Conservation (phyloP, 495 filamentous ascomycete genomes). For the Trichoderma reesei region DNA sequence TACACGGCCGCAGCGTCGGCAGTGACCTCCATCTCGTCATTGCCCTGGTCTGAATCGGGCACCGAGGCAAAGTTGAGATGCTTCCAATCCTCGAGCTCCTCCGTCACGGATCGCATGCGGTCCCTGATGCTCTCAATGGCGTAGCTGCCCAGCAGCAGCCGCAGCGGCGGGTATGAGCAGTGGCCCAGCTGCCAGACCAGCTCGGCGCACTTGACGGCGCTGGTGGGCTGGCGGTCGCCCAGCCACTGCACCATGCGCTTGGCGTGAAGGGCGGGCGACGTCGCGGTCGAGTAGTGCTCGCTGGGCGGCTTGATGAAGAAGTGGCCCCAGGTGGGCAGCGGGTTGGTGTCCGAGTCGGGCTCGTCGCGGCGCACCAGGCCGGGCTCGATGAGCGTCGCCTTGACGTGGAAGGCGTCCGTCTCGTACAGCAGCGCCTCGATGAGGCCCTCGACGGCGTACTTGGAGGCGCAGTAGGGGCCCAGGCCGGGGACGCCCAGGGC, state of each 20-base stretch:
- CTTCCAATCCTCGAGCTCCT: conserved; percentile 92
- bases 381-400: conserved; percentile 85
- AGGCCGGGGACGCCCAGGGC: conserved; percentile 84
- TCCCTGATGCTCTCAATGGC: conserved; percentile 93
- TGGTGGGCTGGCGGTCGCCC: conserved; percentile 81
- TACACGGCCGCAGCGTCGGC: neutral
- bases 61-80: conserved; percentile 48
- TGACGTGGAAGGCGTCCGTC: conserved; percentile 81
- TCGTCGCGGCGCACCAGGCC: conserved; percentile 77
- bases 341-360: conserved; percentile 38
- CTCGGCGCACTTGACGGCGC: conserved; percentile 88
- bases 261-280: conserved; percentile 77
- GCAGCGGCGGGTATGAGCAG: conserved; percentile 78
- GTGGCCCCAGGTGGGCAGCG: conserved; percentile 73
- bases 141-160: conserved; percentile 80
- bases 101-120: conserved; percentile 76
- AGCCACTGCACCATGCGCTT: conserved; percentile 94
- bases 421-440: conserved; percentile 96
- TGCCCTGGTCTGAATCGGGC: neutral
- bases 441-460: conserved; percentile 90
- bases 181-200: conserved; percentile 93
- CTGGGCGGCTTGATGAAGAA: conserved; percentile 82
- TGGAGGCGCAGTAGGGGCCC: conserved; percentile 90
- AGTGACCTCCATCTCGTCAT: neutral
- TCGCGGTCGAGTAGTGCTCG: conserved; percentile 66